A percentile compares a stretch with the other conserved stretches of the same genome.
phyloP scores from a whole-genome alignment of 176 grass and related monocot species.

The Carex cristatella region DNA sequence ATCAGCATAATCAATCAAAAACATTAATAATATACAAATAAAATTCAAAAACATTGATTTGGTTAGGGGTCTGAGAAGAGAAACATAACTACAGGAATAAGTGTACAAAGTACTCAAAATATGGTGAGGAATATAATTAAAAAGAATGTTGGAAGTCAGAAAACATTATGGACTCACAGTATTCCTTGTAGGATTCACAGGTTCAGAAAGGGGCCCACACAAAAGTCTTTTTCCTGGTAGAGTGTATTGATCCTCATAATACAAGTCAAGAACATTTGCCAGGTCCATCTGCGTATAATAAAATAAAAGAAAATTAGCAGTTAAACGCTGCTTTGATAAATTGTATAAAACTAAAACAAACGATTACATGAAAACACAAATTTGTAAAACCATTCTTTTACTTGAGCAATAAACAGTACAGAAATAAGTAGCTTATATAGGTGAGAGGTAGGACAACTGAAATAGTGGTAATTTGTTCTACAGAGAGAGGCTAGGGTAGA shows the following conservation, averaged over 20 bases:
- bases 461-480: too few relatives aligned
- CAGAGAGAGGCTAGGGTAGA: too few relatives aligned
- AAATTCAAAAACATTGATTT: background rate
- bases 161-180: constrained; percentile 34
- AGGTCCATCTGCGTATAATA: constrained; percentile 51
- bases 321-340: background rate
- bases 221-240: constrained; percentile 62
- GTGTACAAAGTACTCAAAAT: background rate
- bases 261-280: constrained; percentile 75
- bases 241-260: constrained; percentile 88
- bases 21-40: background rate
- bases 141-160: background rate
- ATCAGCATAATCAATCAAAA: background rate
- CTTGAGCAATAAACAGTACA: background rate
- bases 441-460: too few relatives aligned
- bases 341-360: background rate
- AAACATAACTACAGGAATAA: background rate
- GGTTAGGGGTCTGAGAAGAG: background rate
- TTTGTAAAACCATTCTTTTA: background rate
- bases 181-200: constrained; percentile 47
- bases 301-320: background rate
- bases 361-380: background rate
- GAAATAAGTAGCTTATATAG: background rate
- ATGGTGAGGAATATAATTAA: background rate
- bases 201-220: constrained; percentile 38